These are phyloP conservation scores for barley (Hordeum vulgare) DNA, from an alignment of 176 grass and related monocot genomes.

Conservation along the genomic window DNA sequence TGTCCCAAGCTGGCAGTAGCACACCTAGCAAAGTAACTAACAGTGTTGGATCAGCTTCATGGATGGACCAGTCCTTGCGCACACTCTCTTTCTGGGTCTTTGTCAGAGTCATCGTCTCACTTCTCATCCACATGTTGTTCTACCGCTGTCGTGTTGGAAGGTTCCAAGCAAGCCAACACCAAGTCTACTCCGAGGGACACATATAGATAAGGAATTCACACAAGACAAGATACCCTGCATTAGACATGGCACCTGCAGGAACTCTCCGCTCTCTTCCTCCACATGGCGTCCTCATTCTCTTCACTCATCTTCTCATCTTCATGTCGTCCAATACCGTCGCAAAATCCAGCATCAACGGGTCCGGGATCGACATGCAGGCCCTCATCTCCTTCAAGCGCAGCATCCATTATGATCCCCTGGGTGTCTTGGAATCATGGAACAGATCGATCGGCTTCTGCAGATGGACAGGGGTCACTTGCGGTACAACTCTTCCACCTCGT, in stretches of 20 bases:
- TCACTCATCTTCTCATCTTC: background rate
- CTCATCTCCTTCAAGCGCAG: background rate
- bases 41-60: background rate
- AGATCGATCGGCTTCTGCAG: background rate
- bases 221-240: background rate
- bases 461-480: conserved; percentile 21
- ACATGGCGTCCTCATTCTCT: background rate
- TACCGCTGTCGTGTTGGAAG: background rate
- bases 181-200: background rate
- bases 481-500: background rate
- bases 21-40: background rate
- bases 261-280: background rate
- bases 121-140: background rate
- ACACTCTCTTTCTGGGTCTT: background rate
- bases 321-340: background rate
- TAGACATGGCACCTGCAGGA: background rate
- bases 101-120: background rate
- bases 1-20: too few species aligned
- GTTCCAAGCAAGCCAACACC: background rate
- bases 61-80: background rate
- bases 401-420: background rate
- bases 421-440: conserved; percentile 7
- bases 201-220: background rate
- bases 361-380: background rate
- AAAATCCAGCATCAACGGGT: background rate